Evolutionary conservation across 1,284 basidiomycete genomes (phyloP).

Genomic region (Trichosporon sp.): DNA sequence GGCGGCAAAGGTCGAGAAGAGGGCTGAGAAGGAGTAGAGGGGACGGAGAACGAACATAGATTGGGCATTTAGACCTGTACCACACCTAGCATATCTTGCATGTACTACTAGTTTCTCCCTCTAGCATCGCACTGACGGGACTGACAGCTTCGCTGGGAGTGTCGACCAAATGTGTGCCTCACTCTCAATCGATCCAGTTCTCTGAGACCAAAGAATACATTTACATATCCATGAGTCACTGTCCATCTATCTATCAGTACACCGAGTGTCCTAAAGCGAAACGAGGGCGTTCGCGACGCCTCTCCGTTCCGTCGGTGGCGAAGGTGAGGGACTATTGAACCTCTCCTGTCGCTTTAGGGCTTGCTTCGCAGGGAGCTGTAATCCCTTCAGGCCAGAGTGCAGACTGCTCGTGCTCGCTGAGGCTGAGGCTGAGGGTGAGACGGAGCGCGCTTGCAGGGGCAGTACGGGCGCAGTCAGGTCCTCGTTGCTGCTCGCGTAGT

Average conservation of each 20-base stretch:
- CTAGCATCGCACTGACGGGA: too few species aligned
- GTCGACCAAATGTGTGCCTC: too few species aligned
- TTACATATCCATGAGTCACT: neutral
- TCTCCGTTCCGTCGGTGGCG: neutral
- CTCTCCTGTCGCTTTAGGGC: slow-evolving; percentile 8
- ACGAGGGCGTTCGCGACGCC: slow-evolving; percentile 13
- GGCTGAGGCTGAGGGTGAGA: neutral
- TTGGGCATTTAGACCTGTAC: neutral
- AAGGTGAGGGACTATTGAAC: slow-evolving; percentile 10
- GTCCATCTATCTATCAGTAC: neutral
- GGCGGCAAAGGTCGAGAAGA: neutral
- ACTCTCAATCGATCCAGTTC: too few species aligned
- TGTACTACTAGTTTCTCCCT: neutral
- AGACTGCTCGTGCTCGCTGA: neutral
- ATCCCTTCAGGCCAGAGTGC: slow-evolving; percentile 11
- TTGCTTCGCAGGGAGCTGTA: slow-evolving; percentile 14
- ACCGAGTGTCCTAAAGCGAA: slow-evolving; percentile 3
- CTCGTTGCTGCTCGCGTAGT: slow-evolving; percentile 24
- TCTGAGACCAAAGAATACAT: neutral
- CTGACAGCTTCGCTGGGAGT: too few species aligned
- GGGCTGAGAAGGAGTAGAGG: neutral
- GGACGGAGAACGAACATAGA: neutral
- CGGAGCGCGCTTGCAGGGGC: slow-evolving; percentile 3
- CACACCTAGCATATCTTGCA: neutral
- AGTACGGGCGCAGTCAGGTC: slow-evolving; percentile 16